phyloP scores from a whole-genome alignment of 2,329 filamentous ascomycete genomes.

The Ophiobolus disseminans region DNA sequence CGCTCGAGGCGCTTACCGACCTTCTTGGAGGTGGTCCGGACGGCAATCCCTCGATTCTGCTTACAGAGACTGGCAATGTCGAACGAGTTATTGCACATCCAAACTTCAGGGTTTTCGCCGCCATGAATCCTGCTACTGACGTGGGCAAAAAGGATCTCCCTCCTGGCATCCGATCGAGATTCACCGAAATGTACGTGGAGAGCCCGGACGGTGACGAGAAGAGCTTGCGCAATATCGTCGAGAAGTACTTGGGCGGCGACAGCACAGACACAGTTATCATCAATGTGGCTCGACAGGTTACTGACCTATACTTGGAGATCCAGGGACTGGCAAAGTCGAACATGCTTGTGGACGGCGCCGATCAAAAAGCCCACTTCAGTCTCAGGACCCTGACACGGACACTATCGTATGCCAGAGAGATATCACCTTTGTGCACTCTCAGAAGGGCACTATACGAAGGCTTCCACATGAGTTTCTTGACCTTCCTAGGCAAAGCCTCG shows the following conservation, averaged over 20 bases:
- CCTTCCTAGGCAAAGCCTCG: constrained; percentile 81
- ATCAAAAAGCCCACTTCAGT: constrained; percentile 96
- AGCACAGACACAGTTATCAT: constrained; percentile 71
- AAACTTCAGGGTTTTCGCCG: constrained; percentile 94
- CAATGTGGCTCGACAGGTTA: constrained; percentile 79
- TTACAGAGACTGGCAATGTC: constrained; percentile 93
- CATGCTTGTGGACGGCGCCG: constrained; percentile 88
- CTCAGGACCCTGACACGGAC: constrained; percentile 91
- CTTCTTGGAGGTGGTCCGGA: constrained; percentile 76
- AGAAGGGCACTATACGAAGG: constrained; percentile 90
- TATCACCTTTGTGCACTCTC: constrained; percentile 82
- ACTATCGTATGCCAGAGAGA: constrained; percentile 84
- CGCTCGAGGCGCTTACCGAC: constrained; percentile 90
- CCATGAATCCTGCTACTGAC: constrained; percentile 99
- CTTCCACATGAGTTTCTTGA: constrained; percentile 97
- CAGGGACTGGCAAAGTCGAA: constrained; percentile 83
- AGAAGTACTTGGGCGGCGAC: constrained; percentile 78
- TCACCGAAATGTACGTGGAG: constrained; percentile 93
- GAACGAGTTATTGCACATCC: constrained; percentile 89
- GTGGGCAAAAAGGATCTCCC: constrained; percentile 95
- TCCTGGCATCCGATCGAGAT: constrained; percentile 84
- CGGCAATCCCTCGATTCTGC: constrained; percentile 78
- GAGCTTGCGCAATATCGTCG: constrained; percentile 86
- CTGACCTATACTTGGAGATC: constrained; percentile 85
- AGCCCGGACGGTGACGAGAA: constrained; percentile 87